A percentile compares a stretch with the other conserved stretches of the same genome.
Evolutionary conservation across 805 yeast genomes (phyloP).

Genomic region (Jamesozyma lodderae): DNA sequence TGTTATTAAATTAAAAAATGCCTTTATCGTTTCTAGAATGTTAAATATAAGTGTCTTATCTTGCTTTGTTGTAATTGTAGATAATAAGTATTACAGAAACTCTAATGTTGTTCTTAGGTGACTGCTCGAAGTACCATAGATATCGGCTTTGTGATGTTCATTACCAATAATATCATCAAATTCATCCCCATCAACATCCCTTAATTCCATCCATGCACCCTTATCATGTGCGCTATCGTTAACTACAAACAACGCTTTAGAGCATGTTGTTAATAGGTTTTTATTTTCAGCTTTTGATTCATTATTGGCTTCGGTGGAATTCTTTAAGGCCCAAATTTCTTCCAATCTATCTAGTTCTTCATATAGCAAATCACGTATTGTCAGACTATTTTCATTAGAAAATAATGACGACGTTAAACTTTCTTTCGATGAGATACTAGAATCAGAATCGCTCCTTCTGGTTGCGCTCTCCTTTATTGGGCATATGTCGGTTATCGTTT

Average conservation of each 20-base stretch:
- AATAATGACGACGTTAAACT: conserved; percentile 4
- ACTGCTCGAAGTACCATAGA: no score
- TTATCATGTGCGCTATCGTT: conserved; percentile 4
- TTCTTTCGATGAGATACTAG: conserved; percentile 4
- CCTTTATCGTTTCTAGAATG: no score
- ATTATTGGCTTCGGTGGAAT: neutral
- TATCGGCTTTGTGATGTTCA: no score
- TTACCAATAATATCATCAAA: neutral
- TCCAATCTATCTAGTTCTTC: conserved; percentile 12
- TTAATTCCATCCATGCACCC: conserved; percentile 4
- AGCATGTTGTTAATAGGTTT: neutral
- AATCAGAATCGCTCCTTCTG: conserved; percentile 3
- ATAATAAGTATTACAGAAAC: no score
- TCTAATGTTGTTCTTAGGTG: no score
- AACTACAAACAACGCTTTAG: conserved; percentile 6
- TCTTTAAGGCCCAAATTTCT: neutral
- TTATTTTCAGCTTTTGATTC: neutral
- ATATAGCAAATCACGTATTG: conserved; percentile 20
- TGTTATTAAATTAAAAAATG: no score
- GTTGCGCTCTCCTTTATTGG: no score
- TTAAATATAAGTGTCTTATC: no score
- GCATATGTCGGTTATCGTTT: no score
- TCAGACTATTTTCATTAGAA: conserved; percentile 6
- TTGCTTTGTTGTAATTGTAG: no score
- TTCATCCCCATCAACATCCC: neutral